A percentile compares a stretch with the other conserved stretches of the same genome.
Evolutionary conservation across 2,329 filamentous ascomycete species (phyloP).

Genomic region (Colletotrichum orbiculare): DNA sequence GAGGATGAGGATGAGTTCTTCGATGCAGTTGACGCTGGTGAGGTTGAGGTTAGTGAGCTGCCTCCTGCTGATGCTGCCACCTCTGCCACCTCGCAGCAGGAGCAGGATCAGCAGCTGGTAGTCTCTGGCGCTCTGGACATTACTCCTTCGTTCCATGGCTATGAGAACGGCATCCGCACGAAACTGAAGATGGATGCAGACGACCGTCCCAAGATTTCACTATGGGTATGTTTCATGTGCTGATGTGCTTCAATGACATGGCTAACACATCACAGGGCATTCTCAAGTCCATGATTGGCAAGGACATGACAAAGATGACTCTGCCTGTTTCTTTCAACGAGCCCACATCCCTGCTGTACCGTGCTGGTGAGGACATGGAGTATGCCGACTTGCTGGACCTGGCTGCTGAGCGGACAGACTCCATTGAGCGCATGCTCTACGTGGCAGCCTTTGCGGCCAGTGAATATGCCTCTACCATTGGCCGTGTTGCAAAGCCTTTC

Average conservation of each 20-base stretch:
- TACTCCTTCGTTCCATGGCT: conserved; percentile 83
- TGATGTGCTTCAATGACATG: conserved; percentile 5
- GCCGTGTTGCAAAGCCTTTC: conserved; percentile 96
- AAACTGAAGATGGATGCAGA: conserved; percentile 91
- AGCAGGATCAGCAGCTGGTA: conserved; percentile 59
- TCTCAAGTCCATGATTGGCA: conserved; percentile 99
- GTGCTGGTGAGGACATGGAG: conserved; percentile 97
- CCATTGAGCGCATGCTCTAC: conserved; percentile 91
- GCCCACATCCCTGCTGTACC: conserved; percentile 92
- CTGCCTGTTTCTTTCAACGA: conserved; percentile 98
- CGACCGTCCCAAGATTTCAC: conserved; percentile 90
- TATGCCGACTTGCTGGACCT: conserved; percentile 92
- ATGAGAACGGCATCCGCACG: conserved; percentile 86
- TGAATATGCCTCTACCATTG: conserved; percentile 96
- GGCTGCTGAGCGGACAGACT: conserved; percentile 86
- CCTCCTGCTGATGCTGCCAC: conserved; percentile 49
- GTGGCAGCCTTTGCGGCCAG: conserved; percentile 96
- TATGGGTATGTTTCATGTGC: conserved; percentile 74
- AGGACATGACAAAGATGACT: conserved; percentile 99
- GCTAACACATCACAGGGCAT: conserved; percentile 73
- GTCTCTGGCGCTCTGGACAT: conserved; percentile 70
- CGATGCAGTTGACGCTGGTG: conserved; percentile 93
- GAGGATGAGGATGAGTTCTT: conserved; percentile 91
- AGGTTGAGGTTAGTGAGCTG: conserved; percentile 82
- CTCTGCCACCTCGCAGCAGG: conserved; percentile 45